These are phyloP conservation scores for Nakazawaea molendinolei DNA, from an alignment of 805 yeast genomes.

Conservation along the genomic window DNA sequence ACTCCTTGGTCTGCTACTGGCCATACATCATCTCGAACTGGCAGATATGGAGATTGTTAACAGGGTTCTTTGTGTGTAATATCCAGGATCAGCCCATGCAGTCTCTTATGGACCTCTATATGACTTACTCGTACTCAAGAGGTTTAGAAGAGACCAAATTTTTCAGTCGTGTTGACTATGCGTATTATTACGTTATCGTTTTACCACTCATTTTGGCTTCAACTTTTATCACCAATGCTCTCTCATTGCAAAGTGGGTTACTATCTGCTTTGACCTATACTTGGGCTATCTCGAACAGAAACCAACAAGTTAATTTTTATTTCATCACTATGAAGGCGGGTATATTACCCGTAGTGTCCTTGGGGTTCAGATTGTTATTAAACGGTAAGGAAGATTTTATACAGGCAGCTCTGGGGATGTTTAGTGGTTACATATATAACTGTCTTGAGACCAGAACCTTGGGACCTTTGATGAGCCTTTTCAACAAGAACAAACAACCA, in stretches of 20 bases:
- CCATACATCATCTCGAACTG: conserved; percentile 22
- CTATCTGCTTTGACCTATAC: conserved; percentile 51
- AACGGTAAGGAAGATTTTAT: conserved; percentile 35
- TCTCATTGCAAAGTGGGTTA: conserved; percentile 31
- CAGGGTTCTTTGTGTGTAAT: conserved; percentile 40
- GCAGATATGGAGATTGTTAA: conserved; percentile 40
- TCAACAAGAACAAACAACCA: conserved; percentile 16
- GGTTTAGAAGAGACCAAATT: conserved; percentile 51
- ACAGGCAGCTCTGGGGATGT: conserved; percentile 42
- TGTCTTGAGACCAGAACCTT: conserved; percentile 54
- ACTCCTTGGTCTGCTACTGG: conserved; percentile 25
- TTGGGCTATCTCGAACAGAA: conserved; percentile 54
- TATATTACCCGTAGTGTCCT: conserved; percentile 38
- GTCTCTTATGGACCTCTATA: conserved; percentile 45
- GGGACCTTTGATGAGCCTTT: conserved; percentile 37
- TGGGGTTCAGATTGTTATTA: conserved; percentile 37
- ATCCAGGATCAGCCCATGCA: conserved; percentile 31
- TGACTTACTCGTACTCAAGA: conserved; percentile 49
- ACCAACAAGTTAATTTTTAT: conserved; percentile 46
- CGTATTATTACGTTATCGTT: conserved; percentile 44
- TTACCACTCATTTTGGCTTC: conserved; percentile 38
- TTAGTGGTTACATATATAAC: conserved; percentile 52
- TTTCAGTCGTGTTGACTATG: conserved; percentile 45
- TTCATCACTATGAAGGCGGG: conserved; percentile 49
- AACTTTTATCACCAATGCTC: conserved; percentile 24